Percentiles rank a stretch among this genome's conserved stretches.
Evolutionary conservation across 495 filamentous ascomycete species (phyloP).

Genomic region (Talaromyces ruber): DNA sequence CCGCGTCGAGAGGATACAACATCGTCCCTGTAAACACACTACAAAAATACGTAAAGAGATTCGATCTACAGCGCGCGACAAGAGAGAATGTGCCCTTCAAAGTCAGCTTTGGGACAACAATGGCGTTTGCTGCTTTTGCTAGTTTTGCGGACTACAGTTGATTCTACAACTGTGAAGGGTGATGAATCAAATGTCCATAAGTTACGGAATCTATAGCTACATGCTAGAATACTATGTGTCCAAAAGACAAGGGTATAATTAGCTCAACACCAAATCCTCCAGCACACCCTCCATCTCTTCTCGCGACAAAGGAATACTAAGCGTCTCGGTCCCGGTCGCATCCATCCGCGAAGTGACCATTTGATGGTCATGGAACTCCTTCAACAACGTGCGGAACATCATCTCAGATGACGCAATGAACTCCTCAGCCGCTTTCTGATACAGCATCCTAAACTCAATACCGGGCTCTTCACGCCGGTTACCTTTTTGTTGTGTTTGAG

Average conservation of each 20-base stretch:
- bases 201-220: not conserved
- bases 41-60: slow-evolving; percentile 48
- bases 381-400: slow-evolving; percentile 85
- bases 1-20: slow-evolving; percentile 66
- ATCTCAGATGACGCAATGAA: slow-evolving; percentile 96
- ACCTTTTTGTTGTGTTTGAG: slow-evolving; percentile 11
- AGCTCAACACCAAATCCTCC: slow-evolving; percentile 63
- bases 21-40: slow-evolving; percentile 53
- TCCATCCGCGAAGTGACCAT: slow-evolving; percentile 89
- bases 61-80: slow-evolving; percentile 51
- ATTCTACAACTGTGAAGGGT: not conserved
- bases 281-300: slow-evolving; percentile 86
- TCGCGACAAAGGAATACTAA: slow-evolving; percentile 76
- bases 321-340: slow-evolving; percentile 68
- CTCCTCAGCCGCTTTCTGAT: slow-evolving; percentile 91
- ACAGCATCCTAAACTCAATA: slow-evolving; percentile 82
- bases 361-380: slow-evolving; percentile 97
- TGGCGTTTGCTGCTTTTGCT: slow-evolving; percentile 69
- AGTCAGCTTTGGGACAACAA: slow-evolving; percentile 66
- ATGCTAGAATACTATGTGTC: not conserved
- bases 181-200: not conserved
- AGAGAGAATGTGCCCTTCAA: slow-evolving; percentile 68
- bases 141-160: slow-evolving; percentile 25
- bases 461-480: slow-evolving; percentile 36
- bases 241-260: slow-evolving; percentile 7